Base-by-base conservation (phyloP, 2,329 filamentous ascomycete species). In the Tolypocladium album region DNA sequence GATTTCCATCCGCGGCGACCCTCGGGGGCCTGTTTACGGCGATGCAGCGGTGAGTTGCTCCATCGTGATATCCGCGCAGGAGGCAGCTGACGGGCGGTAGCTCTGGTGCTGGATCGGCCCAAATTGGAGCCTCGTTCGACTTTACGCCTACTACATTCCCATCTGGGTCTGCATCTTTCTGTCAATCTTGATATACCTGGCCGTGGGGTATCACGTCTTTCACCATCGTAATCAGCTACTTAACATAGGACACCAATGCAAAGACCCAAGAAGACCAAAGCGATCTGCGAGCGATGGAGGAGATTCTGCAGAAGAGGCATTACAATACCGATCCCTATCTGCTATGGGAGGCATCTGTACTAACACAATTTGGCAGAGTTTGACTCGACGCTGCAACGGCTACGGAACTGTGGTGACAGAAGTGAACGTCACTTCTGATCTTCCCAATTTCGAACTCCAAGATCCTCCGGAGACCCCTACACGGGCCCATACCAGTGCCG, bases 91-190 rank as follows among this genome's bases (percentile, higher is more conserved):
- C 50, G 34, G 38, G 20, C 12, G 8, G 13, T 24, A 85, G 82
- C 73, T 85, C 4, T 85, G 82, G 82, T 85, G 82, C 67, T 85
- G 82, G 82, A 84, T 85, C 59, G 75, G 75, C 60, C 74, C 76
- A 40, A 73, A 76, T 45, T 84, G 79, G 78, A 81, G 79, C 59
- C 71, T 78, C 40, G 74, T 85, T 24, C 81, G 82, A 22, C 82
- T 85, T 17, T 84, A 80, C 65, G 80, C 81, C 13, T 85, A 84
- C 67, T 85, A 85, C 66, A 75, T 84, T 24, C 82, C 82, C 1
- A 83, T 85, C 45, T 85, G 82, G 82, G 71, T 79, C 12, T 85
- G 82, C 66, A 84, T 83, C 52, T 68, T 80, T 22, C 64, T 82
- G 22, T 84, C 82, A 0, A 75, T 78, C 24, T 64, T 79, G 63